Percentiles rank a stretch among this genome's conserved stretches.
Evolutionary conservation across 1,139 yeast genomes (phyloP).

Genomic region (Pichia sp.): DNA sequence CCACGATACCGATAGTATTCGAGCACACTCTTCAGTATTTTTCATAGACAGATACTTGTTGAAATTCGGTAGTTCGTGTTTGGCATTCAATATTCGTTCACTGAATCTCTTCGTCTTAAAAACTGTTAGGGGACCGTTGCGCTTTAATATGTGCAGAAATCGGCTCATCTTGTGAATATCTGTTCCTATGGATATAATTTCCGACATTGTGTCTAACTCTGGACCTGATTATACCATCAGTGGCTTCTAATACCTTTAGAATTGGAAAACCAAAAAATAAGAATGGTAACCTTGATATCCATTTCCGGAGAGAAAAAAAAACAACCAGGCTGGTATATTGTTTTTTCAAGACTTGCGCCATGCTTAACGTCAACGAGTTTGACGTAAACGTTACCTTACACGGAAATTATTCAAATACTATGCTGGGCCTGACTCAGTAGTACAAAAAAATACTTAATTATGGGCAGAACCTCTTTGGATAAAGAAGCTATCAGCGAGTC

Average conservation of each 20-base stretch:
- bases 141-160: conserved; percentile 41
- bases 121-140: conserved; percentile 29
- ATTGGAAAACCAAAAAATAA: not conserved
- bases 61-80: conserved; percentile 43
- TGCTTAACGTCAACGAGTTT: not conserved
- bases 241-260: not conserved
- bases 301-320: not conserved
- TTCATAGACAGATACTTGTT: conserved; percentile 15
- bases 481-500: conserved; percentile 12
- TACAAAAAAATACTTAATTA: not conserved
- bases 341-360: not conserved
- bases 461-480: not conserved
- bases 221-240: not conserved
- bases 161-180: conserved; percentile 54
- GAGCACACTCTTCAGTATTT: conserved; percentile 31
- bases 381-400: not conserved
- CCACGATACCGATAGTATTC: conserved; percentile 53
- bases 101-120: conserved; percentile 40
- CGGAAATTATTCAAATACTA: not conserved
- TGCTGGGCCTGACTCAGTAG: not conserved
- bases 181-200: conserved; percentile 51
- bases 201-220: conserved; percentile 17
- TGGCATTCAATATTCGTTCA: conserved; percentile 47
- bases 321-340: not conserved
- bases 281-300: conserved; percentile 28